Conservation (phyloP, 495 filamentous ascomycete genomes). For the Tuber aestivum region DNA sequence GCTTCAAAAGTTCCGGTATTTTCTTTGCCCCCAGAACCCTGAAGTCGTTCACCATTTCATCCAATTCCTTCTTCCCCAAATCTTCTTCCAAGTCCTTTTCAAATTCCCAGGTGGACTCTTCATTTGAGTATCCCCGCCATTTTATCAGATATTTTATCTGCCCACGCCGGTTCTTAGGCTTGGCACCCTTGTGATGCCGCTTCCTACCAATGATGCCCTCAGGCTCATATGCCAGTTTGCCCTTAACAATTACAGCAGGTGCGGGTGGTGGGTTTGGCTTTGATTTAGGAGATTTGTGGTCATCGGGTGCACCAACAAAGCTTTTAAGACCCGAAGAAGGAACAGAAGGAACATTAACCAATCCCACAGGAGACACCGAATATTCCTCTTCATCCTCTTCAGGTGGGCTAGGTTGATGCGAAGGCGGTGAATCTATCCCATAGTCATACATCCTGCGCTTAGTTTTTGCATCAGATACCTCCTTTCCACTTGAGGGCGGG, state of each 20-base stretch:
- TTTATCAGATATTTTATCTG: constrained; percentile 27
- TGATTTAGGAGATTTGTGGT: neutral
- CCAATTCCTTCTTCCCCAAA: constrained; percentile 20
- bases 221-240: constrained; percentile 21
- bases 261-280: constrained; percentile 1
- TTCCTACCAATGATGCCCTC: constrained; percentile 30
- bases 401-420: neutral
- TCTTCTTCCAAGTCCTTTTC: constrained; percentile 19
- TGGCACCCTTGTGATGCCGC: constrained; percentile 9
- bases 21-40: neutral
- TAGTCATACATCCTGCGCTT: neutral
- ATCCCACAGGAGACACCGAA: constrained; percentile 1
- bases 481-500: neutral
- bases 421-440: neutral
- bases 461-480: neutral
- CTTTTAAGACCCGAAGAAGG: neutral
- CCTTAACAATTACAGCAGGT: constrained; percentile 20
- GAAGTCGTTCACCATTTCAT: constrained; percentile 24
- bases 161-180: constrained; percentile 18
- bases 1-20: neutral
- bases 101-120: constrained; percentile 34
- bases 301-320: neutral
- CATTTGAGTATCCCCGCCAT: constrained; percentile 30
- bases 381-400: constrained; percentile 9
- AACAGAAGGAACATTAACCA: constrained; percentile 13